Evolutionary conservation across 169 alveolate species (phyloP).

Genomic region (Ichthyophthirius multifiliis): DNA sequence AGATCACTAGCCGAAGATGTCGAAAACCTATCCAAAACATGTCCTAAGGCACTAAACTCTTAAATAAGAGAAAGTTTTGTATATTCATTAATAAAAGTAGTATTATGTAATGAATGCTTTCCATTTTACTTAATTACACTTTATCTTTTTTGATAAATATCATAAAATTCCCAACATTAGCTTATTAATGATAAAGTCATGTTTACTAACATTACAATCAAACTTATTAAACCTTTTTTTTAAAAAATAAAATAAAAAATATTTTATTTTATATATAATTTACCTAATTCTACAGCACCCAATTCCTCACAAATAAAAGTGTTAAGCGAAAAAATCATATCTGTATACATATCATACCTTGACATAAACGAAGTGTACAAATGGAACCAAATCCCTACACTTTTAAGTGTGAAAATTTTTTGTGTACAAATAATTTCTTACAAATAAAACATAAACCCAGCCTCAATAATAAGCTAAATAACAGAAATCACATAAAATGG

Average conservation of each 20-base stretch:
- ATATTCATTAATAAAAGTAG: neutral
- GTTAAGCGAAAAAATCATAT: neutral
- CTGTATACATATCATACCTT: neutral
- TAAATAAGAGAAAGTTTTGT: neutral
- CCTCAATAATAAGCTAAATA: neutral
- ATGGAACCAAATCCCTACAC: neutral
- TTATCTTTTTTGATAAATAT: neutral
- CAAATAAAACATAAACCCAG: neutral
- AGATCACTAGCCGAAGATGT: neutral
- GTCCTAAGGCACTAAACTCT: neutral
- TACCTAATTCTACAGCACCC: constrained; percentile 2
- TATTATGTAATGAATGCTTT: neutral
- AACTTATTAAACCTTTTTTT: neutral
- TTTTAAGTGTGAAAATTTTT: neutral
- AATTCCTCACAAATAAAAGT: neutral
- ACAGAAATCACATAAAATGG: neutral
- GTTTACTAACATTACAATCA: neutral
- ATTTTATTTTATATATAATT: neutral
- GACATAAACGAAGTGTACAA: neutral
- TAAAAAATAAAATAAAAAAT: neutral
- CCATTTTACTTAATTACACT: neutral
- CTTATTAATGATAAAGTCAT: neutral
- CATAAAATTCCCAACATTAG: neutral
- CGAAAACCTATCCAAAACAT: neutral
- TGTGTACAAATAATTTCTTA: neutral